These are phyloP conservation scores for Phanerochaete sordida DNA, from an alignment of 768 basidiomycete genomes.

Conservation along the genomic window DNA sequence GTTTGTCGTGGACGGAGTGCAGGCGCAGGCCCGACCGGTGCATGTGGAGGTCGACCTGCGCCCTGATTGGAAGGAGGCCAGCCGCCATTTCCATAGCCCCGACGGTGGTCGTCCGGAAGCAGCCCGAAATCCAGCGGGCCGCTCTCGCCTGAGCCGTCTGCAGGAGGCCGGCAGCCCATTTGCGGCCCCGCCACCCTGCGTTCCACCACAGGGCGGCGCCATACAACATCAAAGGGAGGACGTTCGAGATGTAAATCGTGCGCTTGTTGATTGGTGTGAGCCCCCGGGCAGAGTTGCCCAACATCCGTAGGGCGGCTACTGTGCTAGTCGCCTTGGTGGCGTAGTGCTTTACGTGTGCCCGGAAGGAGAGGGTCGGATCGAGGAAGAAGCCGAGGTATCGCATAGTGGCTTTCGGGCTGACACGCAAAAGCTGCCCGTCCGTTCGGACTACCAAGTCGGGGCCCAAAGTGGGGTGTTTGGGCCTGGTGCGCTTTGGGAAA, in stretches of 20 bases:
- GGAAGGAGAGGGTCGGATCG: slow-evolving; percentile 10
- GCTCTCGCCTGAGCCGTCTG: slow-evolving; percentile 14
- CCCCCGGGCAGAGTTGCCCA: slow-evolving; percentile 18
- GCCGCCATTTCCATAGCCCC: slow-evolving; percentile 12
- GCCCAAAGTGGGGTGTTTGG: neutral
- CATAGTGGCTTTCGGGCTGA: neutral
- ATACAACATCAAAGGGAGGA: slow-evolving; percentile 18
- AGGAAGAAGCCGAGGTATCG: slow-evolving; percentile 17
- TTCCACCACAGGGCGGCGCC: slow-evolving; percentile 19
- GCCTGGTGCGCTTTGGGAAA: neutral
- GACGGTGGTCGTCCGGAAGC: slow-evolving; percentile 16
- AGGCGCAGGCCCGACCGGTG: neutral
- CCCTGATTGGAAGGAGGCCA: slow-evolving; percentile 13
- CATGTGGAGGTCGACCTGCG: slow-evolving; percentile 11
- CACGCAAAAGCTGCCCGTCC: neutral
- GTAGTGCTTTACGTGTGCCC: slow-evolving; percentile 7
- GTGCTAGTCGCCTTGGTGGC: slow-evolving; percentile 13
- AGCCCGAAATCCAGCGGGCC: slow-evolving; percentile 17
- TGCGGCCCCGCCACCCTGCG: slow-evolving; percentile 6
- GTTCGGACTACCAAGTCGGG: neutral
- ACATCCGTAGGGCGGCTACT: slow-evolving; percentile 4
- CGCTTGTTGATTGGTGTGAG: slow-evolving; percentile 12
- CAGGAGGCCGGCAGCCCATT: slow-evolving; percentile 5
- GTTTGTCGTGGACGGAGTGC: too few relatives aligned
- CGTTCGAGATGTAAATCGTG: slow-evolving; percentile 13